Evolutionary conservation across 441 rosid species (phyloP).

Genomic region (Raphanus hybrid): DNA sequence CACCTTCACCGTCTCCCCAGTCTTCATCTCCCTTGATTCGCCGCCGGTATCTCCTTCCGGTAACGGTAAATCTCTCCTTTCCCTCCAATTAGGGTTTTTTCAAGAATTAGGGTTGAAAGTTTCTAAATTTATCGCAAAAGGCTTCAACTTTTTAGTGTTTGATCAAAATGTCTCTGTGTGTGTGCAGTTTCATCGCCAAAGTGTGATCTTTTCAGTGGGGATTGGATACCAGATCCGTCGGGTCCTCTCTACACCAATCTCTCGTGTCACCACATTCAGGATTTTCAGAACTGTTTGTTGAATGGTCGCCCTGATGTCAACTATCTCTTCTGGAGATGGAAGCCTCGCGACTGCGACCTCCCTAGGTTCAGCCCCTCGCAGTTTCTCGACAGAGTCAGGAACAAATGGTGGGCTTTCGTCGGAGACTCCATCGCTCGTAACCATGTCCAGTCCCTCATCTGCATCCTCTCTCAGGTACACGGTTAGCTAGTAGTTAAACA

Average conservation of each 20-base stretch:
- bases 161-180: too few species aligned
- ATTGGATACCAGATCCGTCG: conserved; percentile 61
- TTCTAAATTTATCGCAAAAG: background rate
- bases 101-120: background rate
- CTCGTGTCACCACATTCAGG: conserved; percentile 56
- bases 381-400: conserved; percentile 52
- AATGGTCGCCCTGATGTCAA: conserved; percentile 67
- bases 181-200: conserved; percentile 44
- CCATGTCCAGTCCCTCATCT: conserved; percentile 68
- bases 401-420: conserved; percentile 66
- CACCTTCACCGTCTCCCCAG: conserved; percentile 44
- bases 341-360: conserved; percentile 57
- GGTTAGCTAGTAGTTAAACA: conserved; percentile 28
- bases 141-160: conserved; percentile 4
- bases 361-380: conserved; percentile 54
- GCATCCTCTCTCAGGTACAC: conserved; percentile 57
- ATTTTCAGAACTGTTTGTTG: conserved; percentile 58
- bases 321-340: conserved; percentile 70
- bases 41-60: conserved; percentile 34
- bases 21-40: conserved; percentile 4
- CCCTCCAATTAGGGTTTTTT: too few species aligned
- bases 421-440: conserved; percentile 76
- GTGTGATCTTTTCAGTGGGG: conserved; percentile 65
- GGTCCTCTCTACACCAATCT: conserved; percentile 61
- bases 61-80: conserved; percentile 37